Base-by-base conservation (phyloP, 495 filamentous ascomycete genomes). In the Aspergillus wentii region DNA sequence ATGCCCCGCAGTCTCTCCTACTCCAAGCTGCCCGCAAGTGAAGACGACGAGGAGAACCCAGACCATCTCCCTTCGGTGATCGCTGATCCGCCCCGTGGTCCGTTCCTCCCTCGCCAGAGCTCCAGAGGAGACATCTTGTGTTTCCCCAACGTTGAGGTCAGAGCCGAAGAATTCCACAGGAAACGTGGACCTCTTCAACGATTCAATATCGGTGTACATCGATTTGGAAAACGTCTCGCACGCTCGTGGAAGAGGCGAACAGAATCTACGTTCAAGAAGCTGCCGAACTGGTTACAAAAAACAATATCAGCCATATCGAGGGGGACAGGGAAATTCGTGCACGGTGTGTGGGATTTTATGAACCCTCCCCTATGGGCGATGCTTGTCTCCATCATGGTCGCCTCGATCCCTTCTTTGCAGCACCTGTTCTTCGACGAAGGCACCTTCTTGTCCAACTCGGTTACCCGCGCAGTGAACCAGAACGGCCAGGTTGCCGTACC, bases 321-420 rank as follows among this genome's bases (percentile, higher is more conserved):
- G 19, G 63, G 62, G 18, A 21, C 66, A 36, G 25, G 52, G n/a
- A 70, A 69, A 9, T 83, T 91, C 50, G 55, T 76, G 35, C 47
- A 58, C 25, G 88, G 87, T 21, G 44, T 85, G 7, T 89, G 85
- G 85, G 83, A 84, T 23, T 92, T 95, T 61, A 97, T 98, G 92
- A 98, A 97, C 61, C 91, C 92, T 5, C 94, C 92, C 1, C 78
- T 98, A 1, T 97, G 90, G 88, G 91, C 92, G 8, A 97, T 98
- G 91, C 70, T 97, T 2, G 63, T 78, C 14, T 85, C 94, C 13
- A 82, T 97, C 38, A 56, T 96, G 38, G 83, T 97, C 4, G 92
- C 94, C 18, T 94, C 88, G 2, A 75, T 96, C n/a, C 94, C 92
- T 0, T 57, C 69, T 2, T 72, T 97, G 2, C 90, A 98, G 57